Percentiles rank a stretch among this genome's conserved stretches.
These are phyloP conservation scores for Vitis hybrid DNA, from an alignment of 177 flowering plant genomes.

Conservation along the genomic window DNA sequence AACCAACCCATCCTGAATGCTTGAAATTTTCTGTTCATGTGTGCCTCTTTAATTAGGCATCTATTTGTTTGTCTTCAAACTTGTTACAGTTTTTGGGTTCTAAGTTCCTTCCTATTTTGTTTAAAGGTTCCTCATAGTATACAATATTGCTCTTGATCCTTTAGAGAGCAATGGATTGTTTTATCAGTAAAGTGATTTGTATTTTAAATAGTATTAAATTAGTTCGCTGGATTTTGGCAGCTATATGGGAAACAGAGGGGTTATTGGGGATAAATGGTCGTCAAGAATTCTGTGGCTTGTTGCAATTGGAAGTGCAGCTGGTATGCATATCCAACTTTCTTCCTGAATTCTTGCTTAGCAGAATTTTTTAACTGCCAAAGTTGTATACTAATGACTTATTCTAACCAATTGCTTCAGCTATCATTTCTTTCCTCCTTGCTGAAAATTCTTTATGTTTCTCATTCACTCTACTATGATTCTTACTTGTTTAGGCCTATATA, in stretches of 20 bases:
- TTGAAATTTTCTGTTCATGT: neutral
- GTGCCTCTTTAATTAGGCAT: neutral
- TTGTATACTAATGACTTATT: neutral
- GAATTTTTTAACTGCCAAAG: neutral
- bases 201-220: conserved; percentile 3
- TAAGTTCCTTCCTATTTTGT: neutral
- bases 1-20: too few species aligned
- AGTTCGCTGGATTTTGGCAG: conserved; percentile 12
- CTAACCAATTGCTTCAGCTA: neutral
- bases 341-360: neutral
- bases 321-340: conserved; percentile 31
- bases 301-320: conserved; percentile 80
- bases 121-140: neutral
- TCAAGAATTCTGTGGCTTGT: conserved; percentile 74
- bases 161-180: neutral
- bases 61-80: neutral
- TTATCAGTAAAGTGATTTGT: neutral
- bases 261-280: conserved; percentile 87
- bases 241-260: conserved; percentile 61
- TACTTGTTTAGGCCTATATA: conserved; percentile 56
- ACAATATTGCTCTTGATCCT: neutral
- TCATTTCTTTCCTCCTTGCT: neutral
- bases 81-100: too few species aligned
- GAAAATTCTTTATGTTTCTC: neutral
- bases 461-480: neutral